Base-by-base conservation (phyloP, 495 filamentous ascomycete genomes). In the Penicillium coprophilum region DNA sequence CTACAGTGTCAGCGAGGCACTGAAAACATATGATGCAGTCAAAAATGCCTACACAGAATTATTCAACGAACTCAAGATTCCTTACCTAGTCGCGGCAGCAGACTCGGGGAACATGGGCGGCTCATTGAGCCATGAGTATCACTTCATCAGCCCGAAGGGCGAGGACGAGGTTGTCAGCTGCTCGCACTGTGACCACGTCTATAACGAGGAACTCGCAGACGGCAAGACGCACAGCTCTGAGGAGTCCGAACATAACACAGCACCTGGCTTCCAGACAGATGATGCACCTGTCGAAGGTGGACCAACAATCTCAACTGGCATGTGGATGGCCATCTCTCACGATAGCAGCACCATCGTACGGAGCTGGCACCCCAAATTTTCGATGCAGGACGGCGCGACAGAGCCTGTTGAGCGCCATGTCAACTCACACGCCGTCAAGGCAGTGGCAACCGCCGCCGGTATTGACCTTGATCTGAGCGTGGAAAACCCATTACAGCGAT, bases 71-170 rank as follows among this genome's bases (percentile, higher is more conserved):
- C 76, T 98, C 19, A 90, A 86, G 60, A 74, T 98, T 10, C 92
- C 91, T 1, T 91, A 89, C 59, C 65, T 96, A 4, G 85, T 91
- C 21, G 93, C 93, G 6, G 85, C 89, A 60, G 94, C 94, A 8
- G 90, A 92, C 69, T 96, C 93, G 1, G 94, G 94, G n/a, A 88
- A 88, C 49, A 98, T 98, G 82, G 94, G 94, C 27, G 94, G 94
- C 9, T 86, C 84, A 53, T 69, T 96, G 13, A 97, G 92, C 63
- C 94, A 98, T 71, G 94, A 98, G 63, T 97, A 92, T 67, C 92
- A 96, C 64, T 87, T 96, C 49, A 77, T 86, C 20, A 88, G 86
- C n/a, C 58, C 77, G 9, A 85, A 87, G 46, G 94, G 94, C 4
- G 95, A 97, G 71, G 94, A 98, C 63, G 85, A 81, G 1, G 77